Evolutionary conservation across 2,329 filamentous ascomycete genomes (phyloP).

Genomic region (Sphaerostilbella broomeana): DNA sequence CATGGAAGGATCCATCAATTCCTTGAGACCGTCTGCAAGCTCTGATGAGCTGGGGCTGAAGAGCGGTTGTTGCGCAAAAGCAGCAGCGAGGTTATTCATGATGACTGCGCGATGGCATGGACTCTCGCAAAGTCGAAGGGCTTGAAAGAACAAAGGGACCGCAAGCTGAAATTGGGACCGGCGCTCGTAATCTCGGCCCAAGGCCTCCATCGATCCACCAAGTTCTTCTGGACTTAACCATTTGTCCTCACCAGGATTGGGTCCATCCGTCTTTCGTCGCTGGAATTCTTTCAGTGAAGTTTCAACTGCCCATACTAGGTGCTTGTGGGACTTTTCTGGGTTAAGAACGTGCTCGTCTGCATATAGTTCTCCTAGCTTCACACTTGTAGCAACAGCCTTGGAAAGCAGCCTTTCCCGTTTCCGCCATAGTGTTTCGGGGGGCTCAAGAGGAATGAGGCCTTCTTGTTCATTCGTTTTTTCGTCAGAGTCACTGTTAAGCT

Average conservation of each 20-base stretch:
- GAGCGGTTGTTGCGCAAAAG: slow-evolving; percentile 61
- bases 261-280: slow-evolving; percentile 58
- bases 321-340: slow-evolving; percentile 61
- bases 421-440: slow-evolving; percentile 45
- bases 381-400: slow-evolving; percentile 66
- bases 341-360: slow-evolving; percentile 68
- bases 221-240: slow-evolving; percentile 68
- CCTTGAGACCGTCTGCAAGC: slow-evolving; percentile 24
- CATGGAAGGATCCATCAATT: slow-evolving; percentile 25
- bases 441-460: slow-evolving; percentile 14
- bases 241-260: slow-evolving; percentile 61
- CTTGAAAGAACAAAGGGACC: slow-evolving; percentile 79
- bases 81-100: slow-evolving; percentile 77
- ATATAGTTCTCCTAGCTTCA: slow-evolving; percentile 83
- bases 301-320: slow-evolving; percentile 77
- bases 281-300: slow-evolving; percentile 68
- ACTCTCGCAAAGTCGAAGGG: slow-evolving; percentile 59
- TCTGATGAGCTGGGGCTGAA: slow-evolving; percentile 23
- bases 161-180: slow-evolving; percentile 73
- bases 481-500: slow-evolving; percentile 3
- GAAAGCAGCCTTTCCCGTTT: slow-evolving; percentile 62
- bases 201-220: slow-evolving; percentile 66
- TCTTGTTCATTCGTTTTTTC: slow-evolving; percentile 4
- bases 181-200: slow-evolving; percentile 70
- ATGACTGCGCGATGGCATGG: slow-evolving; percentile 75